phyloP scores from a whole-genome alignment of 2,329 filamentous ascomycete species.

The Colletotrichum eleusines region DNA sequence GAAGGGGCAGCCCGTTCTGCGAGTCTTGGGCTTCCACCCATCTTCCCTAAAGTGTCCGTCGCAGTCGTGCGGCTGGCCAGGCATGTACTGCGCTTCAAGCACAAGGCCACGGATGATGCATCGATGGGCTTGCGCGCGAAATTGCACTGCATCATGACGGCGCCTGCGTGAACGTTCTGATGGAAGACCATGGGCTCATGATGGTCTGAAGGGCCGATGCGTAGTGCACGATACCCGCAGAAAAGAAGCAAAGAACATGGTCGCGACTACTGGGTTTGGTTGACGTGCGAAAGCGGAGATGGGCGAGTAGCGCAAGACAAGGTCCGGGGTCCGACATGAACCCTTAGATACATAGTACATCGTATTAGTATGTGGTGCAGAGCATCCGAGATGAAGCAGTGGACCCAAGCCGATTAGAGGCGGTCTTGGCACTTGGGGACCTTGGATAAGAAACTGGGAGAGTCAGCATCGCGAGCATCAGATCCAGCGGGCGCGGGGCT shows the following conservation, averaged over 20 bases:
- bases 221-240: slow-evolving; percentile 34
- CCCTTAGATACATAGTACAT: too few species aligned
- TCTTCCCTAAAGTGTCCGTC: not conserved
- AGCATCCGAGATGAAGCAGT: slow-evolving; percentile 36
- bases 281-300: slow-evolving; percentile 38
- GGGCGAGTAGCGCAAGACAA: slow-evolving; percentile 33
- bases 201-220: slow-evolving; percentile 19
- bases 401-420: slow-evolving; percentile 9
- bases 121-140: slow-evolving; percentile 14
- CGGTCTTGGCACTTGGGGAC: slow-evolving; percentile 5
- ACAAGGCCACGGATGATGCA: slow-evolving; percentile 17
- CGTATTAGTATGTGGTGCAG: slow-evolving; percentile 35
- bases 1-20: not conserved
- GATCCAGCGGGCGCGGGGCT: not conserved
- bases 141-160: slow-evolving; percentile 23
- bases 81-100: slow-evolving; percentile 10
- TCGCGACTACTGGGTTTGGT: slow-evolving; percentile 14
- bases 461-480: slow-evolving; percentile 5
- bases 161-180: not conserved
- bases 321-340: slow-evolving; percentile 34
- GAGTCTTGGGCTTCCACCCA: not conserved
- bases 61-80: slow-evolving; percentile 10
- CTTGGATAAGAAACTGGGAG: slow-evolving; percentile 26
- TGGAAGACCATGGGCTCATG: not conserved
- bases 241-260: slow-evolving; percentile 29